Conservation (phyloP, 768 basidiomycete species). For the Serendipita sp. region DNA sequence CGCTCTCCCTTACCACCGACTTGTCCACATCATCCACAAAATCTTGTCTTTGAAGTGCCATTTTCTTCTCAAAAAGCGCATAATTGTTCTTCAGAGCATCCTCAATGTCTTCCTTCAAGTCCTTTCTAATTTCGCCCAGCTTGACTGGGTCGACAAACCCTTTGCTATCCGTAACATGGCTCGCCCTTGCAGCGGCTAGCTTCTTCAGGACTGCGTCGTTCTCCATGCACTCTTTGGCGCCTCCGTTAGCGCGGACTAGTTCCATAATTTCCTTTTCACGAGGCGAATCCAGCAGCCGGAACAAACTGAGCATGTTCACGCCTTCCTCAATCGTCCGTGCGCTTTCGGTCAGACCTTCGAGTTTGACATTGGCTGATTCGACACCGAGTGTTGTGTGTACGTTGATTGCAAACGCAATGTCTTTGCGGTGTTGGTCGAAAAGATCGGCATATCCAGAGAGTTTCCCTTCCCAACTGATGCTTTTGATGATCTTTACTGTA, state of each 20-base stretch:
- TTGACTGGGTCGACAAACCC: too few species aligned
- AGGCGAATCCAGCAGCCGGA: slow-evolving; percentile 22
- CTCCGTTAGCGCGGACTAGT: slow-evolving; percentile 27
- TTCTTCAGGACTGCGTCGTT: slow-evolving; percentile 20
- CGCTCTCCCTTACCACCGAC: too few species aligned
- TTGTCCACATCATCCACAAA: too few species aligned
- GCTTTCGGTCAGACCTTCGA: slow-evolving; percentile 8
- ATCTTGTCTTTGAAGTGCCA: too few species aligned
- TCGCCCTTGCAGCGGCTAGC: slow-evolving; percentile 6
- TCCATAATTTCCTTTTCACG: slow-evolving; percentile 24
- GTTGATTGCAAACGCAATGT: too few species aligned
- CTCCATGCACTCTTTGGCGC: slow-evolving; percentile 19
- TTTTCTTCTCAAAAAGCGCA: too few species aligned
- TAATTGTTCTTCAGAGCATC: too few species aligned
- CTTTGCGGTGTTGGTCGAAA: slow-evolving; percentile 10
- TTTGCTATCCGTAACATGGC: too few species aligned
- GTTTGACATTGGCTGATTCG: slow-evolving; percentile 12
- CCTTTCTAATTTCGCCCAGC: too few species aligned
- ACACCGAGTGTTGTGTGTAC: slow-evolving; percentile 9
- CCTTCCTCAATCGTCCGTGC: slow-evolving; percentile 9
- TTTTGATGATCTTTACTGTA: slow-evolving; percentile 13
- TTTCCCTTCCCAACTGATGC: slow-evolving; percentile 17
- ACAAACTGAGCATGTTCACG: slow-evolving; percentile 7
- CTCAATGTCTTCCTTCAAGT: too few species aligned
- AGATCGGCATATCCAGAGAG: slow-evolving; percentile 14